phyloP scores from a whole-genome alignment of 305 asterid species.

The Fraxinus sp. region DNA sequence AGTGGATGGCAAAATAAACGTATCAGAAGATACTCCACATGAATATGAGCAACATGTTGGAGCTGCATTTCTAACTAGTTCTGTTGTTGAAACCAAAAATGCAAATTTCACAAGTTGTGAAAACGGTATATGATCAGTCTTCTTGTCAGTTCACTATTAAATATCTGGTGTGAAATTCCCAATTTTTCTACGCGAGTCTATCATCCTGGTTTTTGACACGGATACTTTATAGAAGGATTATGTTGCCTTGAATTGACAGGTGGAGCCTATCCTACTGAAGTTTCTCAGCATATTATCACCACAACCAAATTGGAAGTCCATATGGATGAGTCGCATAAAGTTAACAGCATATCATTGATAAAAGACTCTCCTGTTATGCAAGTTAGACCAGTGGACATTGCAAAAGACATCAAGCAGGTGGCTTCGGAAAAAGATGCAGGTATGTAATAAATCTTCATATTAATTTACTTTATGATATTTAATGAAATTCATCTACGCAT shows the following conservation, averaged over 20 bases:
- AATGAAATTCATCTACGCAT: neutral
- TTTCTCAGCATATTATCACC: slow-evolving; percentile 21
- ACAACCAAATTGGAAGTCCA: slow-evolving; percentile 24
- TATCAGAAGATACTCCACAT: slow-evolving; percentile 26
- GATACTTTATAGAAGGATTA: neutral
- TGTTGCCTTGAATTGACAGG: slow-evolving; percentile 25
- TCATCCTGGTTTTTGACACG: neutral
- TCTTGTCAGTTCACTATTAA: neutral
- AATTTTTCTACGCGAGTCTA: neutral
- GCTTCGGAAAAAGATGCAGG: neutral
- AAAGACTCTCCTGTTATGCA: slow-evolving; percentile 20
- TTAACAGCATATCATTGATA: slow-evolving; percentile 15
- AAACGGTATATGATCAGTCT: slow-evolving; percentile 21
- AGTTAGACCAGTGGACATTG: neutral
- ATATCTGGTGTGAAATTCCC: neutral
- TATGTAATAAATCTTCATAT: neutral
- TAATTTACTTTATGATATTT: neutral
- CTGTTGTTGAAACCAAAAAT: slow-evolving; percentile 6
- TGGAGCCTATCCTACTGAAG: slow-evolving; percentile 20
- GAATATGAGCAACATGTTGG: slow-evolving; percentile 18
- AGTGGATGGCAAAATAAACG: neutral
- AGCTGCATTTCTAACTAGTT: slow-evolving; percentile 11
- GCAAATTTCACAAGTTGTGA: slow-evolving; percentile 9
- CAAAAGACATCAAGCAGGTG: neutral
- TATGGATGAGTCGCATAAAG: slow-evolving; percentile 26